Conservation (phyloP, 169 alveolate species). For the Plasmodium ovale region DNA sequence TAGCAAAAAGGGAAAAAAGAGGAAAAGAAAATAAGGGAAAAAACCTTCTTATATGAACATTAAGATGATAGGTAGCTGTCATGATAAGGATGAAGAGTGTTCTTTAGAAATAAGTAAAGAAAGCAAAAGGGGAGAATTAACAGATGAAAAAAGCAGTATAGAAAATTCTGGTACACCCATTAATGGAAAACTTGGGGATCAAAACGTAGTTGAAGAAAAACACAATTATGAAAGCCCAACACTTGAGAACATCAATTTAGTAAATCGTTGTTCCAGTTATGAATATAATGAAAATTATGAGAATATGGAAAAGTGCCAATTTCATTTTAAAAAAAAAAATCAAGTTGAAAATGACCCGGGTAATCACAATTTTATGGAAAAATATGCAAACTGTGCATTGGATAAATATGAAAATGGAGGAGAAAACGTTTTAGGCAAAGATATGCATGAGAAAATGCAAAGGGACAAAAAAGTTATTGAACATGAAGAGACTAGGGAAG, state of each 20-base stretch:
- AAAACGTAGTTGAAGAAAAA: neutral
- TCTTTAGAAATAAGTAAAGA: conserved; percentile 47
- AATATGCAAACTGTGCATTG: too few relatives aligned
- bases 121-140: conserved; percentile 30
- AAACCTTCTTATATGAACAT: neutral
- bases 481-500: neutral
- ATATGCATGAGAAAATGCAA: neutral
- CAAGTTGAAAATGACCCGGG: neutral
- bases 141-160: conserved; percentile 24
- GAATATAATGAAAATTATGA: neutral
- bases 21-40: neutral
- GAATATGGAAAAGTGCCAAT: neutral
- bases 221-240: neutral
- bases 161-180: neutral
- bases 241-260: neutral
- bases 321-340: neutral
- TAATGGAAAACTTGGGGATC: neutral
- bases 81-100: conserved; percentile 16
- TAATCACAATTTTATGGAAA: neutral
- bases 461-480: neutral
- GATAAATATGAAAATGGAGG: too few relatives aligned
- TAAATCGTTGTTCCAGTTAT: neutral
- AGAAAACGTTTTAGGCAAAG: neutral
- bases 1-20: too few relatives aligned
- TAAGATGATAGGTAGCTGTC: conserved; percentile 17